Base-by-base conservation (phyloP, 805 yeast genomes). In the Saturnispora ahearnii region DNA sequence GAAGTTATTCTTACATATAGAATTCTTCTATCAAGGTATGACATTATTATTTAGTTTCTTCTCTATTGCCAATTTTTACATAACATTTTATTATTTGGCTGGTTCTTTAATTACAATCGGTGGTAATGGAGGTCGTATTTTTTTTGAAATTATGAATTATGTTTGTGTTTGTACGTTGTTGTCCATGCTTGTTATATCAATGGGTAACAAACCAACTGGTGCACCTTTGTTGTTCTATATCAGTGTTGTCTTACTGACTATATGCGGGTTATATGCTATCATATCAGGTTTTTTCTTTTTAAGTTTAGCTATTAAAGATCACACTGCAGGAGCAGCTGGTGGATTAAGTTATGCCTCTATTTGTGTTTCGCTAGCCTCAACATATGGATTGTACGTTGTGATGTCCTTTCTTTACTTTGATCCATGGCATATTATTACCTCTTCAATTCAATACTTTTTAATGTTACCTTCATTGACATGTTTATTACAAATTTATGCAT, bases 131-230 rank as follows among this genome's bases (percentile, higher is more conserved):
- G 98, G 97, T 12, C 81, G 81, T 58, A 82, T 87, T 70, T 67
- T 87, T 28, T 91, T 90, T 65, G 83, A 89, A 45, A 74, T 90
- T 41, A 81, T 93, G 79, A 87, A 89, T 65, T 90, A 93, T 64
- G 68, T 88, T 53, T 80, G 91, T 60, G 76, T 89, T 48, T 81
- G 95, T 63, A 84, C 86, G 18, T 73, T 93, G 58, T 82, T 93
- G 11, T 79, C 95, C n/a, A 82, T 89, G 67, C 86, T 93, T 61
- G 83, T 93, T 56, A 85, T 90, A 34, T 89, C 97, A 0, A 85
- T 93, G 78, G 99, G 99, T 55, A 93, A 93, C 62, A 77, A 98
- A 60, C 99, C 99, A 2, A 98, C 93, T 59, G 99, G 99, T 32
- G 91, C 96, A 0, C 82, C 82, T 51, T 81, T 77, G 47, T 67